Base-by-base conservation (phyloP, 1,284 basidiomycete species). In the Neotropicomus parvogracilis region DNA sequence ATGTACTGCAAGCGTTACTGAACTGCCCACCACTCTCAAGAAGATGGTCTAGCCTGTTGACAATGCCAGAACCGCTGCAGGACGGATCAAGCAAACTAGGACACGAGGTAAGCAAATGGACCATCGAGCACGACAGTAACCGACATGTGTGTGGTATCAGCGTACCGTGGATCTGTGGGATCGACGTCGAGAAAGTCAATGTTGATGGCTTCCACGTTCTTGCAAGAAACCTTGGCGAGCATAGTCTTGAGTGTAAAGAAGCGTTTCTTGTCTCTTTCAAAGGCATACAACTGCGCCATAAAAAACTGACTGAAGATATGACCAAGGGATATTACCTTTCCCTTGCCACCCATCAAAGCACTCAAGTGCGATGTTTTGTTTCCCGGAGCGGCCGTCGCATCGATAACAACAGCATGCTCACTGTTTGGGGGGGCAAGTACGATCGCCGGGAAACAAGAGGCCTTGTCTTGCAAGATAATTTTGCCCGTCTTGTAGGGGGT, bases 321-420 rank as follows among this genome's bases (percentile, higher is more conserved):
- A 17, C 44, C 6, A 13, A n/a, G 16, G 7, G 9, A 31, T 49
- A 68, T 56, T 52, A 90, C 91, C 69, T 85, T 91, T 53, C 91
- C 91, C 59, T 77, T 76, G 56, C 85, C 85, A 14, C 74, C 65
- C 85, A 95, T 91, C 33, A 98, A 71, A 10, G 94, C 91, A 53
- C 88, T 88, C 12, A 99, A 71, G 67, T 97, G 91, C 6, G 91
- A 90, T 0, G 97, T 99, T 73, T 99, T 99, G 71, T 99, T 99
- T 0, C 97, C 97, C 0, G 95, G 97, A 0, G 97, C 95, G 36
- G 95, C 88, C 24, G 95, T 99, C 5, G 92, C 95, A 67, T 99
- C 97, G 40, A 99, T 86, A 29, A 94, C 91, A 16, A 80, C 70
- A 36, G 70, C 66, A 31, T 73, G 62, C 6, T 59, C 56, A 37